Conservation (phyloP, 805 yeast species). For the Myxozyma monticola region DNA sequence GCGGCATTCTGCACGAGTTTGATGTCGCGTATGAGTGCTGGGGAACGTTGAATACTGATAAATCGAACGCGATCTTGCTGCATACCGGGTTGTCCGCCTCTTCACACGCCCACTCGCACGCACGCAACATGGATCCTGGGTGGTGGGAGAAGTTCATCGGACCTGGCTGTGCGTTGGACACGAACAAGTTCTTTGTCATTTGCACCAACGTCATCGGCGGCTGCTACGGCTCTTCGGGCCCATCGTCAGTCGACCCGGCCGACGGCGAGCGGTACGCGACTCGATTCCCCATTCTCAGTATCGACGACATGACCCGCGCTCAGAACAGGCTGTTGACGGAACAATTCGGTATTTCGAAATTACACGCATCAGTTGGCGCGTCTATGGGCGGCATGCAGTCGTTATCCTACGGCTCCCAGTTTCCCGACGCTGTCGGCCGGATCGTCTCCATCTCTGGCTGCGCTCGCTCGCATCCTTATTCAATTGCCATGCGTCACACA, state of each 20-base stretch:
- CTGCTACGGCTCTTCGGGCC: slow-evolving; percentile 94
- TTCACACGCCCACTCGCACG: slow-evolving; percentile 86
- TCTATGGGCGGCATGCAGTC: slow-evolving; percentile 99
- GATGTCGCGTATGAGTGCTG: slow-evolving; percentile 91
- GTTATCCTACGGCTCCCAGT: slow-evolving; percentile 81
- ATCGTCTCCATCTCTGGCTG: slow-evolving; percentile 86
- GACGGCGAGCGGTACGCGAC: slow-evolving; percentile 73
- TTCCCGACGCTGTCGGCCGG: slow-evolving; percentile 70
- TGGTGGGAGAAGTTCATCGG: slow-evolving; percentile 98
- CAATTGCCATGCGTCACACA: slow-evolving; percentile 89
- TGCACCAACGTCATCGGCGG: slow-evolving; percentile 94
- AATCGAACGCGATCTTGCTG: slow-evolving; percentile 70
- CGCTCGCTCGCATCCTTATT: slow-evolving; percentile 90
- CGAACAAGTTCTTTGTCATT: slow-evolving; percentile 74
- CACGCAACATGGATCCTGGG: slow-evolving; percentile 66
- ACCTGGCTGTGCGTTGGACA: slow-evolving; percentile 73
- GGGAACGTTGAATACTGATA: slow-evolving; percentile 68
- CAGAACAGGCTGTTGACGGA: slow-evolving; percentile 68
- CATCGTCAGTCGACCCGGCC: slow-evolving; percentile 74
- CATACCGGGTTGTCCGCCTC: slow-evolving; percentile 94
- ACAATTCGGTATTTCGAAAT: slow-evolving; percentile 59
- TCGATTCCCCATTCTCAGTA: slow-evolving; percentile 78
- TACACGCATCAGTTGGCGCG: slow-evolving; percentile 82
- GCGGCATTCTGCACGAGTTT: slow-evolving; percentile 71
- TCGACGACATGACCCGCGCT: slow-evolving; percentile 89